phyloP scores from a whole-genome alignment of 2,329 filamentous ascomycete genomes.

The Hansfordia pulvinata region DNA sequence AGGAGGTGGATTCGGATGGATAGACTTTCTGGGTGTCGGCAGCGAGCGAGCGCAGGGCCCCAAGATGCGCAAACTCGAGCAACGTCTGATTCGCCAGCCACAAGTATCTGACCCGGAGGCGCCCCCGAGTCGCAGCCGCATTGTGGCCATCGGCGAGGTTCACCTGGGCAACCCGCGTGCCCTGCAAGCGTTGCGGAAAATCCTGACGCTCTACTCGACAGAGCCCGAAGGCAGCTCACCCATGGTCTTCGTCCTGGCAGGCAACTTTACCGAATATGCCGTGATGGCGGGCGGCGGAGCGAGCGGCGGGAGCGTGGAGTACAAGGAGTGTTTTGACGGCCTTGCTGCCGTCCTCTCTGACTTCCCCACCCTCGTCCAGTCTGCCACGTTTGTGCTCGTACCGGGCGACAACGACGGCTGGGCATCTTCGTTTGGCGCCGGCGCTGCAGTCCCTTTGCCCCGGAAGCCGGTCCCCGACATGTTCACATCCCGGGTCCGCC shows the following conservation, averaged over 20 bases:
- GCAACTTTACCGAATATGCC: slow-evolving; percentile 63
- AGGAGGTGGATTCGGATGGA: slow-evolving; percentile 85
- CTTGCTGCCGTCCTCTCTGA: slow-evolving; percentile 73
- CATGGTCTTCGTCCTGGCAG: slow-evolving; percentile 68
- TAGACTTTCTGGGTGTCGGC: slow-evolving; percentile 86
- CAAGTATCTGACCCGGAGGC: slow-evolving; percentile 19
- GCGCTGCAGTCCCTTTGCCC: slow-evolving; percentile 57
- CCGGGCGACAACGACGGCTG: slow-evolving; percentile 97
- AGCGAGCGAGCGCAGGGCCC: slow-evolving; percentile 73
- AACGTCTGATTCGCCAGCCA: slow-evolving; percentile 41
- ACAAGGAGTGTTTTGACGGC: slow-evolving; percentile 90
- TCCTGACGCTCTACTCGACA: slow-evolving; percentile 61
- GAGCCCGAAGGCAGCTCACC: slow-evolving; percentile 53
- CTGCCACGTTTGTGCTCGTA: slow-evolving; percentile 79
- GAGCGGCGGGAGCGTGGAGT: slow-evolving; percentile 76
- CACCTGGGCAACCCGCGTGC: slow-evolving; percentile 77
- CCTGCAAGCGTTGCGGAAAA: slow-evolving; percentile 65
- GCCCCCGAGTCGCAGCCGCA: slow-evolving; percentile 28
- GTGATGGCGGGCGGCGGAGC: slow-evolving; percentile 56
- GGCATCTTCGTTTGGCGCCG: slow-evolving; percentile 72
- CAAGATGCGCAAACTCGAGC: slow-evolving; percentile 72
- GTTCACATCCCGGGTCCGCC: slow-evolving; percentile 77
- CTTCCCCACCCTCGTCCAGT: slow-evolving; percentile 66
- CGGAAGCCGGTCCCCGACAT: slow-evolving; percentile 66
- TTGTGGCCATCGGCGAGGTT: slow-evolving; percentile 75